Percentiles rank a stretch among this genome's conserved stretches.
These are phyloP conservation scores for Vigna radiata DNA, from an alignment of 306 rosid genomes.

Conservation along the genomic window DNA sequence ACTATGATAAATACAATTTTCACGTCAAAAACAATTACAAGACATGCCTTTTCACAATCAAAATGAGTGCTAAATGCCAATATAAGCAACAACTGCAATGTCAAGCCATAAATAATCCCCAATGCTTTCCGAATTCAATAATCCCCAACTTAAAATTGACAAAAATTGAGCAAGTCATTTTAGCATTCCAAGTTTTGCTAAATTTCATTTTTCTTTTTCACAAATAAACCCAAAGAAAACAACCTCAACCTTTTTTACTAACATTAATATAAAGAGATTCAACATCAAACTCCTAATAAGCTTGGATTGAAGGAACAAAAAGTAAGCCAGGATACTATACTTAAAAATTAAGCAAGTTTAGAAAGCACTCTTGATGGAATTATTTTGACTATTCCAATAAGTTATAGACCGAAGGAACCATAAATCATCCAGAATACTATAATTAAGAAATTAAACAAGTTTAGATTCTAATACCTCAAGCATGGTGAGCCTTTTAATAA, in stretches of 20 bases:
- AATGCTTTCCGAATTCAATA: not conserved
- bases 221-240: constrained; percentile 10
- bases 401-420: constrained; percentile 19
- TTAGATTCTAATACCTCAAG: constrained; percentile 69
- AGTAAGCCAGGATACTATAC: not conserved
- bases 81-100: not conserved
- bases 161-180: not conserved
- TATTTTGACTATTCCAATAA: not conserved
- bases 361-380: not conserved
- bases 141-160: not conserved
- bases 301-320: constrained; percentile 26
- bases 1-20: too few relatives aligned
- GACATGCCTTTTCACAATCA: not conserved
- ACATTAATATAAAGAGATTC: not conserved
- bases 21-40: constrained; percentile 1
- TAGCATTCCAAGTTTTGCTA: constrained; percentile 18
- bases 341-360: not conserved
- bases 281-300: constrained; percentile 21
- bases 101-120: not conserved
- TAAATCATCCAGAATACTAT: constrained; percentile 2
- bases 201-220: constrained; percentile 9
- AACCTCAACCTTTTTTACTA: constrained; percentile 1
- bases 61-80: not conserved
- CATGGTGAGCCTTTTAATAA: constrained; percentile 76
- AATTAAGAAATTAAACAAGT: constrained; percentile 6